These are phyloP conservation scores for Stentor coeruleus DNA, from an alignment of 73 alveolate species.

Conservation along the genomic window DNA sequence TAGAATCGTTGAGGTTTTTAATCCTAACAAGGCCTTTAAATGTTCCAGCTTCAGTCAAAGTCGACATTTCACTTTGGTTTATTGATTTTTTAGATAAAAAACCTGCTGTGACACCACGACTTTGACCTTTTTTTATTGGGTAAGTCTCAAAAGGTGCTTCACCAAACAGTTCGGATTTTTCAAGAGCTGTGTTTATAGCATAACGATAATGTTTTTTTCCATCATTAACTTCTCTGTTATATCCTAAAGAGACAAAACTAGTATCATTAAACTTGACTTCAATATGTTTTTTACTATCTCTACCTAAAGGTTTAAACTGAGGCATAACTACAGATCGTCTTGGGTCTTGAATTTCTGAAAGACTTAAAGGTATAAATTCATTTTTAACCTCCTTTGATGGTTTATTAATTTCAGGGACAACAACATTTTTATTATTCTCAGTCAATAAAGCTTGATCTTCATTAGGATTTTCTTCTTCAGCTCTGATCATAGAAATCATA, in stretches of 20 bases:
- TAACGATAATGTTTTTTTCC: slow-evolving; percentile 81
- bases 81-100: slow-evolving; percentile 3
- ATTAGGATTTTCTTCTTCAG: too few species aligned
- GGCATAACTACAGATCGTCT: background rate
- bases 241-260: slow-evolving; percentile 38
- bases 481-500: background rate
- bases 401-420: background rate
- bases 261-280: slow-evolving; percentile 14
- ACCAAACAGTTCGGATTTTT: slow-evolving; percentile 59
- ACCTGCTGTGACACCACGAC: slow-evolving; percentile 49
- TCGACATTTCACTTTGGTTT: slow-evolving; percentile 9
- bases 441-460: background rate
- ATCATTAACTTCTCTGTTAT: slow-evolving; percentile 38
- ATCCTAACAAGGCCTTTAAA: slow-evolving; percentile 29
- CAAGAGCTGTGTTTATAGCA: slow-evolving; percentile 64
- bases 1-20: background rate
- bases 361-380: slow-evolving; percentile 12
- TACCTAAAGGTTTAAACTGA: background rate
- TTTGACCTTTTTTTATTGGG: slow-evolving; percentile 50
- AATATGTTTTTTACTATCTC: background rate
- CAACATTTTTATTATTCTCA: background rate
- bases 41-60: slow-evolving; percentile 27
- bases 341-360: background rate
- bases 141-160: slow-evolving; percentile 39
- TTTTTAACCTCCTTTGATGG: background rate